Conservation (phyloP, 768 basidiomycete genomes). For the Cystobasidium tubakii region DNA sequence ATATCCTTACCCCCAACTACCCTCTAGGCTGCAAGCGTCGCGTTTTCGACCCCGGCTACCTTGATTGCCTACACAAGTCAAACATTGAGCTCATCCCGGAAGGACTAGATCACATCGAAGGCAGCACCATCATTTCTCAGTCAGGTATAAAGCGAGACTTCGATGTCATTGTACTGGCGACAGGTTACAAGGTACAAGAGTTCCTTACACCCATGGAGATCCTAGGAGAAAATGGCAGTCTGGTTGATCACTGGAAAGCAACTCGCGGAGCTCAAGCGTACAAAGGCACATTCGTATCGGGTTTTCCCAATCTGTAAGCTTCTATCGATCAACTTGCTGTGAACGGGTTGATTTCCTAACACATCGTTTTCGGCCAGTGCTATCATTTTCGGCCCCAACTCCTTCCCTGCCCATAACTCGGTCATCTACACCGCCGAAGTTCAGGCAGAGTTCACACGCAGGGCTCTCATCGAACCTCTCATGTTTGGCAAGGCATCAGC, state of each 20-base stretch:
- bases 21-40: conserved; percentile 52
- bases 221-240: not conserved
- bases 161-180: conserved; percentile 1
- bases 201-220: conserved; percentile 17
- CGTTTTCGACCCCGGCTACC: conserved; percentile 60
- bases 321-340: not conserved
- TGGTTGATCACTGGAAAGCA: conserved; percentile 11
- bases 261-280: conserved; percentile 2
- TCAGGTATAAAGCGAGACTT: not conserved
- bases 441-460: conserved; percentile 1
- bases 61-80: conserved; percentile 55
- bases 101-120: conserved; percentile 9
- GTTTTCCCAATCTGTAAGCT: conserved; percentile 3
- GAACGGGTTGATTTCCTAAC: not conserved
- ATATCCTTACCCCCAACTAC: conserved; percentile 56
- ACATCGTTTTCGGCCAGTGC: not conserved
- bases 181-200: conserved; percentile 6
- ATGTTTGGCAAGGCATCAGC: conserved; percentile 13
- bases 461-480: conserved; percentile 11
- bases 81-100: conserved; percentile 54
- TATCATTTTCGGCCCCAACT: conserved; percentile 14
- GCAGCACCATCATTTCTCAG: conserved; percentile 3
- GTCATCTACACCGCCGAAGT: conserved; percentile 10
- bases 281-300: conserved; percentile 9
- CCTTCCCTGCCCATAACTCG: conserved; percentile 4